Percentiles rank a stretch among this genome's conserved stretches.
Conservation (phyloP, 352 stramenopile genomes). For the Aphanomyces cochlioides region DNA sequence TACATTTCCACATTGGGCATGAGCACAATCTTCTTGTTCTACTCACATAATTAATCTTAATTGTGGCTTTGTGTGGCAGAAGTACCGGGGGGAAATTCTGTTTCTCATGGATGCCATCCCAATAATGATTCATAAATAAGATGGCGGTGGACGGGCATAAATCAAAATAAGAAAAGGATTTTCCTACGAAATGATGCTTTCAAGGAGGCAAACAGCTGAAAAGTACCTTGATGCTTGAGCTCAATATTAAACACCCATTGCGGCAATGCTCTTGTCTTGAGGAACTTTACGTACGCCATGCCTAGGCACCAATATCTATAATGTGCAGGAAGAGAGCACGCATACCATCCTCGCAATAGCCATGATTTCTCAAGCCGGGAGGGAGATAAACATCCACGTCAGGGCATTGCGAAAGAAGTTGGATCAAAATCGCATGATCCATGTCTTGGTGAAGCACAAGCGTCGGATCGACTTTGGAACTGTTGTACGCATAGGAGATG, state of each 20-base stretch:
- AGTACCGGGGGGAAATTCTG: not conserved
- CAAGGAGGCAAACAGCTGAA: not conserved
- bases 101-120: not conserved
- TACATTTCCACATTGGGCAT: constrained; percentile 27
- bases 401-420: constrained; percentile 44
- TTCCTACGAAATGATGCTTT: not conserved
- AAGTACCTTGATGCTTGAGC: constrained; percentile 37
- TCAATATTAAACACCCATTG: constrained; percentile 41
- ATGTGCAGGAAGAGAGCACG: not conserved
- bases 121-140: constrained; percentile 27
- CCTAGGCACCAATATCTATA: not conserved
- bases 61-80: not conserved
- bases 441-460: not conserved
- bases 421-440: constrained; percentile 42
- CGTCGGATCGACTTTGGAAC: not conserved
- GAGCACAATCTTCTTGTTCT: constrained; percentile 16
- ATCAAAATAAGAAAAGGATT: constrained; percentile 15
- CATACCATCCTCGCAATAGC: constrained; percentile 64
- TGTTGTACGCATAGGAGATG: constrained; percentile 21
- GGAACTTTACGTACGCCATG: constrained; percentile 46
- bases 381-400: constrained; percentile 63
- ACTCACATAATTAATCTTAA: not conserved
- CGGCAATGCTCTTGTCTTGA: constrained; percentile 46
- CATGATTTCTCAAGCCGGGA: constrained; percentile 40
- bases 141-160: constrained; percentile 10